Conservation (phyloP, 2,329 filamentous ascomycete species). For the Sarocladium brachiariae region DNA sequence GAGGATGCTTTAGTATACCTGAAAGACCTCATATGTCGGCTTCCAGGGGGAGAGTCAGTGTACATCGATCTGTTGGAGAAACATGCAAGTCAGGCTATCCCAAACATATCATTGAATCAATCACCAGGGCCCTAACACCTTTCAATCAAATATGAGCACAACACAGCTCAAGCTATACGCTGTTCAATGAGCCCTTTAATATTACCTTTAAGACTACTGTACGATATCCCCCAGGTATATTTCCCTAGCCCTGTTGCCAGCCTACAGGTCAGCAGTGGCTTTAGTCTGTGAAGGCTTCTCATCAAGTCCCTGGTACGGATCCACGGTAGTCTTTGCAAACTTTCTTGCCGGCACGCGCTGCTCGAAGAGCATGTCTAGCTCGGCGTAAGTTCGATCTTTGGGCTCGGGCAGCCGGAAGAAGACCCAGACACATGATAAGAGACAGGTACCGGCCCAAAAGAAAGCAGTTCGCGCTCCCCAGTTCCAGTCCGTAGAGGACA, state of each 20-base stretch:
- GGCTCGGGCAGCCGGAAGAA: constrained; percentile 47
- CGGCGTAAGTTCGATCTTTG: constrained; percentile 38
- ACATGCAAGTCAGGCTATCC: constrained; percentile 30
- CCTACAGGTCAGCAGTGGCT: not conserved
- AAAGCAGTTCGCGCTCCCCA: constrained; percentile 41
- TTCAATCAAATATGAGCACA: too few species aligned
- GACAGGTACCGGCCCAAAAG: constrained; percentile 41
- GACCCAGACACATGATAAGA: constrained; percentile 42
- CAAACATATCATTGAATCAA: constrained; percentile 15
- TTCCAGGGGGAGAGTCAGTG: constrained; percentile 30
- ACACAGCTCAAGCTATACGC: too few species aligned
- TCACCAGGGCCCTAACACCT: constrained; percentile 1
- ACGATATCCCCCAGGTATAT: too few species aligned
- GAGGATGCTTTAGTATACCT: constrained; percentile 33
- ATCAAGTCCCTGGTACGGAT: constrained; percentile 6
- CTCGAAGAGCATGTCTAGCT: constrained; percentile 36
- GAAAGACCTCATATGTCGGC: constrained; percentile 26
- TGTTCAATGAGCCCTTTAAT: too few species aligned
- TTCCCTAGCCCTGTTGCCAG: not conserved
- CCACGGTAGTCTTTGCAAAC: constrained; percentile 26
- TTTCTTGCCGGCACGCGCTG: constrained; percentile 30
- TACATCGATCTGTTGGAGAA: constrained; percentile 34
- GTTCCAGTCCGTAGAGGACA: constrained; percentile 38
- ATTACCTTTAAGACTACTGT: too few species aligned
- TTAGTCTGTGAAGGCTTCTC: not conserved